A percentile compares a stretch with the other conserved stretches of the same genome.
These are phyloP conservation scores for Ceratocystiopsis minuta DNA, from an alignment of 2,329 filamentous ascomycete species.

Conservation along the genomic window DNA sequence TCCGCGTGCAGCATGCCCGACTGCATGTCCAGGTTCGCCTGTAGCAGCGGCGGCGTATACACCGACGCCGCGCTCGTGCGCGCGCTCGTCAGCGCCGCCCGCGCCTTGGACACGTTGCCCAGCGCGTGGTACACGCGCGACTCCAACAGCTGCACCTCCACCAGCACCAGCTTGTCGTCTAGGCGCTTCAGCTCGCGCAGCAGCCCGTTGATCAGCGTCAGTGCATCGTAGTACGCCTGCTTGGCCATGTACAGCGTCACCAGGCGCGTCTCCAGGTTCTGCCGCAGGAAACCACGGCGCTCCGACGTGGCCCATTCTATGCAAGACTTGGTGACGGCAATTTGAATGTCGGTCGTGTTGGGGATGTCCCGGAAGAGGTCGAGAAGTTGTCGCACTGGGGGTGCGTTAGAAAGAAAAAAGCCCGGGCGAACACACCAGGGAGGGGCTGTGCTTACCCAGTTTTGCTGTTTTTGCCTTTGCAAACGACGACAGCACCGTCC, in stretches of 20 bases:
- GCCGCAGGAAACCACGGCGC: constrained; percentile 85
- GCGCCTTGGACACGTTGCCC: constrained; percentile 89
- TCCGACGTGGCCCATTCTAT: constrained; percentile 98
- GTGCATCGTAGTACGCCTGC: constrained; percentile 90
- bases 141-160: constrained; percentile 94
- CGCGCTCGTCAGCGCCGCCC: constrained; percentile 83
- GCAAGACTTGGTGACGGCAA: constrained; percentile 90
- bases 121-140: constrained; percentile 94
- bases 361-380: constrained; percentile 90
- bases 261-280: constrained; percentile 92
- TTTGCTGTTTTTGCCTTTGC: constrained; percentile 98
- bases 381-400: constrained; percentile 85
- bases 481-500: constrained; percentile 83
- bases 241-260: constrained; percentile 93
- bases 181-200: constrained; percentile 93
- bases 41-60: constrained; percentile 86
- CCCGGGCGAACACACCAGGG: neutral
- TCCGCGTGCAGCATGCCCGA: constrained; percentile 97
- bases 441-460: constrained; percentile 46
- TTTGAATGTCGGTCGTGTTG: constrained; percentile 85
- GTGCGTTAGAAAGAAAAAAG: neutral
- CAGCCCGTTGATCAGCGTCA: constrained; percentile 90
- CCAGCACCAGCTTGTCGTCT: constrained; percentile 94
- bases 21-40: constrained; percentile 97
- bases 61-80: constrained; percentile 91